Evolutionary conservation across 257 asterid species (phyloP).

Genomic region (Solanum tacnaense): DNA sequence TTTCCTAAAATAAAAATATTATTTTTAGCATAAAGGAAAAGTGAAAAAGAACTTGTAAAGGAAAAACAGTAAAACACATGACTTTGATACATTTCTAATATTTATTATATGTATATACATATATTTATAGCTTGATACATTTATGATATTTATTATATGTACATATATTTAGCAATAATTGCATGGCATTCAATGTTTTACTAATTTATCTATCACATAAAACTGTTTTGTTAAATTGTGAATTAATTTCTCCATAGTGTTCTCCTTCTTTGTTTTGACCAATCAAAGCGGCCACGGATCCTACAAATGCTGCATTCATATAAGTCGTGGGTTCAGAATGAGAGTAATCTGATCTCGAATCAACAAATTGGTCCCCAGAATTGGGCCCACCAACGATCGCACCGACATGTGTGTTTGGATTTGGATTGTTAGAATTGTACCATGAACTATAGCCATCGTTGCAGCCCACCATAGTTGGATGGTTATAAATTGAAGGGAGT

Average conservation of each 20-base stretch:
- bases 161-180: background rate
- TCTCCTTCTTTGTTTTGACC: conserved; percentile 1
- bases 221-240: background rate
- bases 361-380: conserved; percentile 38
- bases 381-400: conserved; percentile 76
- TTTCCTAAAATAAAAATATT: background rate
- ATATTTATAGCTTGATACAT: background rate
- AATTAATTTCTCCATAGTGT: background rate
- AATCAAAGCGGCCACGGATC: conserved; percentile 39
- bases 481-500: conserved; percentile 41
- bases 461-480: conserved; percentile 40
- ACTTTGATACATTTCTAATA: background rate
- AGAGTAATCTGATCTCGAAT: conserved; percentile 44
- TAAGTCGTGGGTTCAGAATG: conserved; percentile 64
- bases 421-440: conserved; percentile 31
- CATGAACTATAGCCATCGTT: conserved; percentile 27
- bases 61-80: background rate
- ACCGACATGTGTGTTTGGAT: conserved; percentile 63
- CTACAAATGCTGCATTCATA: conserved; percentile 71
- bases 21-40: background rate
- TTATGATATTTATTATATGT: background rate
- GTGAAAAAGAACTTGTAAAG: background rate
- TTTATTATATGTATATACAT: background rate
- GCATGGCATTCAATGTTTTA: background rate
- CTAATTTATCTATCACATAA: background rate